phyloP scores from a whole-genome alignment of 345 rosid genomes.

The Balakata baccata region DNA sequence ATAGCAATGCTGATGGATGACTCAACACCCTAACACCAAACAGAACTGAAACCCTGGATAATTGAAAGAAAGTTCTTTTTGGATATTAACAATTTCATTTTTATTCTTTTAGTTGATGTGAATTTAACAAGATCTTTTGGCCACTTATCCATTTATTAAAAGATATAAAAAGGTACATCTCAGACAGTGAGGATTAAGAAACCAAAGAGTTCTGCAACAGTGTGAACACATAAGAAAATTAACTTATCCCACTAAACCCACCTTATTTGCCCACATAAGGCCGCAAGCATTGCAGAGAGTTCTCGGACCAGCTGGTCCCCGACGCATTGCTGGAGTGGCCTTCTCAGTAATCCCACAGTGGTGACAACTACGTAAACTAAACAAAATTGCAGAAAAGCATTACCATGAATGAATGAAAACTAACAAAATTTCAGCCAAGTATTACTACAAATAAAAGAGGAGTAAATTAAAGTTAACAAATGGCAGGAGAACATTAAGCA shows the following conservation, averaged over 20 bases:
- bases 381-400: not conserved
- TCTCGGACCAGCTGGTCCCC: constrained; percentile 46
- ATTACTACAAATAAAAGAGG: not conserved
- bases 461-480: not conserved
- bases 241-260: not conserved
- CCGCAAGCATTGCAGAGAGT: constrained; percentile 51
- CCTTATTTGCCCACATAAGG: constrained; percentile 50
- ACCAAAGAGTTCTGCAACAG: not conserved
- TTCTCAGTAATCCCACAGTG: constrained; percentile 42
- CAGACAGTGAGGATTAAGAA: not conserved
- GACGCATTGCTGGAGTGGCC: constrained; percentile 47
- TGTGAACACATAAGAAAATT: not conserved
- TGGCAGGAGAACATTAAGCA: not conserved
- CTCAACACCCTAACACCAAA: not conserved
- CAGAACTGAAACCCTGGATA: not conserved
- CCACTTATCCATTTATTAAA: not conserved
- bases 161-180: not conserved
- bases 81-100: not conserved
- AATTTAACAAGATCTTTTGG: not conserved
- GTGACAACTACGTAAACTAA: constrained; percentile 25
- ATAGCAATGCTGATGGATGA: not conserved
- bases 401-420: no score
- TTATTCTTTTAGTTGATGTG: not conserved
- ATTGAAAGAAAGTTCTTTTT: not conserved
- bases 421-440: no score